Percentiles rank a stretch among this genome's conserved stretches.
Conservation (phyloP, 2,329 filamentous ascomycete genomes). For the Malbranchea cinnamomea region DNA sequence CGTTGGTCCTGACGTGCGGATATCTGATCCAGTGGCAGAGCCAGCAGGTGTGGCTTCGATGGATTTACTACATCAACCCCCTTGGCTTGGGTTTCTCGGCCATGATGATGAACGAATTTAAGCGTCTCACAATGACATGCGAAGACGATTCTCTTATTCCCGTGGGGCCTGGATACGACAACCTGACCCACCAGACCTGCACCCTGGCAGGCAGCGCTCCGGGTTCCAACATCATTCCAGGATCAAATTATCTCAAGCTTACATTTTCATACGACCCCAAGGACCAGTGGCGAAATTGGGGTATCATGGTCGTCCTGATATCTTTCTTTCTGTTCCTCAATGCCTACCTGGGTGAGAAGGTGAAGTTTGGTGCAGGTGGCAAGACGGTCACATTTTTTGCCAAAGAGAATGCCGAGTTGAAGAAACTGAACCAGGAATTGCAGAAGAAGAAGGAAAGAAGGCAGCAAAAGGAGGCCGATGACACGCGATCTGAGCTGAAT, state of each 20-base stretch:
- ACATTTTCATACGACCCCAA: constrained; percentile 42
- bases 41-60: constrained; percentile 57
- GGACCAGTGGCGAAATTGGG: constrained; percentile 56
- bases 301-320: constrained; percentile 51
- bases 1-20: constrained; percentile 33
- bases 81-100: constrained; percentile 68
- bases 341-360: constrained; percentile 23
- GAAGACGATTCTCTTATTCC: constrained; percentile 29
- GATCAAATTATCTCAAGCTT: constrained; percentile 41
- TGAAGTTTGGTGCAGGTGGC: constrained; percentile 26
- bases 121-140: constrained; percentile 44
- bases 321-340: constrained; percentile 40
- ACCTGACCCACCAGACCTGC: constrained; percentile 37
- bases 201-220: constrained; percentile 48
- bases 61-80: constrained; percentile 71
- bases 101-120: constrained; percentile 73
- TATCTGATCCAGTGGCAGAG: constrained; percentile 31
- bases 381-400: constrained; percentile 28
- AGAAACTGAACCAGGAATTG: constrained; percentile 22
- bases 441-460: constrained; percentile 26
- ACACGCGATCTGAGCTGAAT: constrained; percentile 31
- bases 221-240: constrained; percentile 39
- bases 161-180: constrained; percentile 23
- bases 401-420: constrained; percentile 21
- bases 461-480: constrained; percentile 19